A percentile compares a stretch with the other conserved stretches of the same genome.
Conservation (phyloP, 2,329 filamentous ascomycete genomes). For the Alternaria burnsii region DNA sequence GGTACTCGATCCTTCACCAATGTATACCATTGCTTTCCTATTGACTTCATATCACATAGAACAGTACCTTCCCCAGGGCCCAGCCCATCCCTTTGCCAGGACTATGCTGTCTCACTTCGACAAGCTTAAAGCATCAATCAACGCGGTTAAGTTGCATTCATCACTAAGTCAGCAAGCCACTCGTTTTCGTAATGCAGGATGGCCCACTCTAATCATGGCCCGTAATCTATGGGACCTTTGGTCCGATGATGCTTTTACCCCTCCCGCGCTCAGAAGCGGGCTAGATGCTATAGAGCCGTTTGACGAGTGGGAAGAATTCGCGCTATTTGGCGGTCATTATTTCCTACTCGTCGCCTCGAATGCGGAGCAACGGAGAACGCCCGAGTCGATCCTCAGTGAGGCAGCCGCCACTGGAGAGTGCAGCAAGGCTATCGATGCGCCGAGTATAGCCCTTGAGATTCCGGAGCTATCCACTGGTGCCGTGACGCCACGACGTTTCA, state of each 20-base stretch:
- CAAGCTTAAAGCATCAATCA: slow-evolving; percentile 80
- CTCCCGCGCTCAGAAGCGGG: slow-evolving; percentile 63
- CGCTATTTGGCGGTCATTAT: slow-evolving; percentile 84
- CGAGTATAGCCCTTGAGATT: slow-evolving; percentile 27
- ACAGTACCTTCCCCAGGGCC: slow-evolving; percentile 81
- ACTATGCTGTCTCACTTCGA: slow-evolving; percentile 87
- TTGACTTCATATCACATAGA: slow-evolving; percentile 56
- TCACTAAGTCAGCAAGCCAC: slow-evolving; percentile 69
- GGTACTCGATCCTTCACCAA: slow-evolving; percentile 10
- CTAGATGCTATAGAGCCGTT: slow-evolving; percentile 82
- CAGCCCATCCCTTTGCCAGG: slow-evolving; percentile 80
- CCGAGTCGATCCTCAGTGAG: slow-evolving; percentile 14
- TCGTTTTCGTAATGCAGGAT: slow-evolving; percentile 76
- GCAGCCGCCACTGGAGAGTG: slow-evolving; percentile 9
- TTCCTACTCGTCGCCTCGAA: slow-evolving; percentile 75
- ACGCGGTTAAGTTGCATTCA: slow-evolving; percentile 75
- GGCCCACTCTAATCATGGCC: slow-evolving; percentile 65
- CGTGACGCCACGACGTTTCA: slow-evolving; percentile 50
- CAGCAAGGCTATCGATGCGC: slow-evolving; percentile 12
- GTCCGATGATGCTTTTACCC: slow-evolving; percentile 73
- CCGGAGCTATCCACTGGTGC: slow-evolving; percentile 17
- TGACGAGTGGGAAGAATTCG: slow-evolving; percentile 96
- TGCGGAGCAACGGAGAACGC: slow-evolving; percentile 24
- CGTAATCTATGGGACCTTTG: slow-evolving; percentile 85
- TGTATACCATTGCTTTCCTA: not conserved